phyloP scores from a whole-genome alignment of 352 stramenopile genomes.

The Poterioochromonas sp. region DNA sequence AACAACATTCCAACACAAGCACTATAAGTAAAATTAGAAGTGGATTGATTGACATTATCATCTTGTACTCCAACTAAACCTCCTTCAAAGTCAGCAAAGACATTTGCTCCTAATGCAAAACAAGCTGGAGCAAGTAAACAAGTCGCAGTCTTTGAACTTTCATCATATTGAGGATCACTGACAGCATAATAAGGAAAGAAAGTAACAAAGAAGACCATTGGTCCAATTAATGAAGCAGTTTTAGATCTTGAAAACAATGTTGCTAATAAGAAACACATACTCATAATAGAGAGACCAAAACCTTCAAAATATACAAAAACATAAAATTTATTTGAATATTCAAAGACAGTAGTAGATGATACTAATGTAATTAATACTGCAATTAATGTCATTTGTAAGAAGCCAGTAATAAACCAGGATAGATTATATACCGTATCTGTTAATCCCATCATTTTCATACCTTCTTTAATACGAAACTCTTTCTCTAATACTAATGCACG shows the following conservation, averaged over 20 bases:
- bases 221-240: conserved; percentile 60
- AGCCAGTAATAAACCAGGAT: conserved; percentile 57
- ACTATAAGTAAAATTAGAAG: conserved; percentile 40
- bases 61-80: conserved; percentile 12
- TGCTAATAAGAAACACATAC: conserved; percentile 77
- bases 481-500: conserved; percentile 77
- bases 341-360: conserved; percentile 44
- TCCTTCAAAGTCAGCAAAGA: conserved; percentile 25
- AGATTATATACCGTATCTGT: conserved; percentile 46
- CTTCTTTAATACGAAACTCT: conserved; percentile 72
- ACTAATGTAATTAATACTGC: conserved; percentile 45
- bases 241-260: conserved; percentile 71
- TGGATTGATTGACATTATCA: background rate
- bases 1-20: conserved; percentile 62
- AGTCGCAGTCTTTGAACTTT: background rate
- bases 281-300: conserved; percentile 60
- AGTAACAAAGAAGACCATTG: conserved; percentile 70
- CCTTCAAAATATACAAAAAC: conserved; percentile 49
- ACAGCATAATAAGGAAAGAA: conserved; percentile 50
- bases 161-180: conserved; percentile 15
- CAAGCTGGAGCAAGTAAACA: conserved; percentile 22
- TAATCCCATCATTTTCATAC: conserved; percentile 83
- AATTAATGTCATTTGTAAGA: conserved; percentile 51
- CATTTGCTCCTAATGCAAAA: conserved; percentile 24
- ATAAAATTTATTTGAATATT: conserved; percentile 47